These are phyloP conservation scores for Beauveria australis DNA, from an alignment of 2,329 filamentous ascomycete genomes.

Conservation along the genomic window DNA sequence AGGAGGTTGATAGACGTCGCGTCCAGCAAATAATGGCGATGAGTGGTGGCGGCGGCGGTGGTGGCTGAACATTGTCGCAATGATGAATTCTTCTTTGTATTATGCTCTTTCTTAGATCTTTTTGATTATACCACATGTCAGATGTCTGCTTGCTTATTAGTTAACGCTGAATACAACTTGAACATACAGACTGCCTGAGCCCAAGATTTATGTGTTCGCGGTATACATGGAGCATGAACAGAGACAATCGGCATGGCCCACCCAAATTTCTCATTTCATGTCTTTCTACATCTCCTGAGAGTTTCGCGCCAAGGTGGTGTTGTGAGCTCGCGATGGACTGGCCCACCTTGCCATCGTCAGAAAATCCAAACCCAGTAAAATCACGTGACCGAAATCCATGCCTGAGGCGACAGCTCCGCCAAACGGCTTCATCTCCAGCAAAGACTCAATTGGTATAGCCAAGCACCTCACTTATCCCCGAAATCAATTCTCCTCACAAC, in stretches of 20 bases:
- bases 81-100: neutral
- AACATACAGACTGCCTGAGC: neutral
- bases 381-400: conserved; percentile 18
- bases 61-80: neutral
- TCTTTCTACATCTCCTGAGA: neutral
- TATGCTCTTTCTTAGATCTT: neutral
- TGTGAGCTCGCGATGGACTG: neutral
- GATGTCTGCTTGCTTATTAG: neutral
- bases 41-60: conserved; percentile 20
- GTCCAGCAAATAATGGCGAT: conserved; percentile 42
- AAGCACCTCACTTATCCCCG: conserved; percentile 26
- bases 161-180: neutral
- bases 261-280: neutral
- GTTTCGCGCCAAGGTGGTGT: neutral
- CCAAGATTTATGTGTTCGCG: too few species aligned
- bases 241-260: too few species aligned
- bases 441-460: conserved; percentile 23
- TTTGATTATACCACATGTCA: neutral
- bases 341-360: neutral
- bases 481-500: conserved; percentile 13
- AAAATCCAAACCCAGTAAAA: neutral
- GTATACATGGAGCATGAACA: too few species aligned
- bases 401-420: conserved; percentile 24
- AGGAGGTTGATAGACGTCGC: conserved; percentile 52
- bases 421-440: conserved; percentile 24